Conservation (phyloP, 75 land plant species). For the Larix kaempferi region DNA sequence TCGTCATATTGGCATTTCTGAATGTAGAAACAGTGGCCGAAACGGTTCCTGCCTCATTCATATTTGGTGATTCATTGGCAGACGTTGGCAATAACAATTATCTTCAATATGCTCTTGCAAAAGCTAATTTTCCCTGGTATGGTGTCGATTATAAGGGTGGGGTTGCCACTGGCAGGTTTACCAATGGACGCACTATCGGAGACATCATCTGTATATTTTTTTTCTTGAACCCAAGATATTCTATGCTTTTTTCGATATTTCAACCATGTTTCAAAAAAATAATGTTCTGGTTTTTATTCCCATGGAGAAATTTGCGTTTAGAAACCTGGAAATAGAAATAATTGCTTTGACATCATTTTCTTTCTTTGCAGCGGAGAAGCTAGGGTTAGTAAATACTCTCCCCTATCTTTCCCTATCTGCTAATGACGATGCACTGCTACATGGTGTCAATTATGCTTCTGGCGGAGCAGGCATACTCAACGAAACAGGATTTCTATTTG, state of each 20-base stretch:
- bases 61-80: slow-evolving; percentile 60
- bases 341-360: too few species aligned
- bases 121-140: slow-evolving; percentile 49
- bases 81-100: slow-evolving; percentile 65
- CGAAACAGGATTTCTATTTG: slow-evolving; percentile 70
- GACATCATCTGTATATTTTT: slow-evolving; percentile 53
- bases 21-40: not conserved
- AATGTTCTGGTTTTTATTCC: not conserved
- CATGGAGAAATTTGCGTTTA: not conserved
- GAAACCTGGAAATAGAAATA: too few species aligned
- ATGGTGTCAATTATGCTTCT: slow-evolving; percentile 81
- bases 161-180: slow-evolving; percentile 67
- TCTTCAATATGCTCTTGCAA: slow-evolving; percentile 44
- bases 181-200: slow-evolving; percentile 67
- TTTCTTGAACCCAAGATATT: not conserved
- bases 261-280: not conserved
- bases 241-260: not conserved
- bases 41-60: slow-evolving; percentile 13
- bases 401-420: slow-evolving; percentile 50
- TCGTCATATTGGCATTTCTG: too few species aligned
- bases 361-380: slow-evolving; percentile 44
- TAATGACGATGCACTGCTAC: slow-evolving; percentile 34
- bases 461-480: slow-evolving; percentile 81
- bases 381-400: slow-evolving; percentile 54
- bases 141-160: slow-evolving; percentile 46